These are phyloP conservation scores for Alternaria sp. DNA, from an alignment of 2,329 filamentous ascomycete genomes.

Conservation along the genomic window DNA sequence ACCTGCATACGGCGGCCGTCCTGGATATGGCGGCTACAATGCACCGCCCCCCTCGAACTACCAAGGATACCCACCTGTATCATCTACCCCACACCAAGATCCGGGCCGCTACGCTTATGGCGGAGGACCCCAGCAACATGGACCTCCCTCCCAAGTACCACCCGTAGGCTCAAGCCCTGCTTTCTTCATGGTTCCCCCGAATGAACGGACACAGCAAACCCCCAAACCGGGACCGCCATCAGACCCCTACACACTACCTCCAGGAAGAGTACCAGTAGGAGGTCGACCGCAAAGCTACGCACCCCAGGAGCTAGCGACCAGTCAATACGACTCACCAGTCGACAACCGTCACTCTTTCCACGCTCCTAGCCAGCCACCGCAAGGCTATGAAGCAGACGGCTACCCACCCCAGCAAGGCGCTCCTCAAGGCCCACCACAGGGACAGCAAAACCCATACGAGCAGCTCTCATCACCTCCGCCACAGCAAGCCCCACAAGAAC, in stretches of 20 bases:
- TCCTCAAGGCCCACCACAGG: slow-evolving; percentile 23
- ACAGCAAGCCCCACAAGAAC: slow-evolving; percentile 26
- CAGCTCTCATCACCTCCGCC: slow-evolving; percentile 35
- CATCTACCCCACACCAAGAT: slow-evolving; percentile 44
- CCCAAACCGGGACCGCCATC: slow-evolving; percentile 37
- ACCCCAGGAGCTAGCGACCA: slow-evolving; percentile 57
- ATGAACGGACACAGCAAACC: slow-evolving; percentile 37
- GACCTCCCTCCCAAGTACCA: slow-evolving; percentile 47
- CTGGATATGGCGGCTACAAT: slow-evolving; percentile 41
- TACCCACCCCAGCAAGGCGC: slow-evolving; percentile 35
- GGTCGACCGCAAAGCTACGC: slow-evolving; percentile 47
- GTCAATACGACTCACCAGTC: slow-evolving; percentile 55
- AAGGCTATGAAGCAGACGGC: slow-evolving; percentile 30
- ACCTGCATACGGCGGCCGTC: slow-evolving; percentile 75
- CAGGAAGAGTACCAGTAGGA: slow-evolving; percentile 40
- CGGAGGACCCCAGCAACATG: slow-evolving; percentile 42
- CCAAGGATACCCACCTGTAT: slow-evolving; percentile 41
- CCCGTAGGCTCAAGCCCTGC: slow-evolving; percentile 44
- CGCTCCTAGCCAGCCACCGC: slow-evolving; percentile 28
- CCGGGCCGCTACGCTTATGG: slow-evolving; percentile 37
- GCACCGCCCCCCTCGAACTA: slow-evolving; percentile 40
- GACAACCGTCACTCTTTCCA: slow-evolving; percentile 53
- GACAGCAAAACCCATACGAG: slow-evolving; percentile 35
- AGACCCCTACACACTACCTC: slow-evolving; percentile 49
- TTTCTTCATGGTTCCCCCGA: slow-evolving; percentile 48